phyloP scores from a whole-genome alignment of 2,329 filamentous ascomycete genomes.

The Stagonosporopsis vannaccii region DNA sequence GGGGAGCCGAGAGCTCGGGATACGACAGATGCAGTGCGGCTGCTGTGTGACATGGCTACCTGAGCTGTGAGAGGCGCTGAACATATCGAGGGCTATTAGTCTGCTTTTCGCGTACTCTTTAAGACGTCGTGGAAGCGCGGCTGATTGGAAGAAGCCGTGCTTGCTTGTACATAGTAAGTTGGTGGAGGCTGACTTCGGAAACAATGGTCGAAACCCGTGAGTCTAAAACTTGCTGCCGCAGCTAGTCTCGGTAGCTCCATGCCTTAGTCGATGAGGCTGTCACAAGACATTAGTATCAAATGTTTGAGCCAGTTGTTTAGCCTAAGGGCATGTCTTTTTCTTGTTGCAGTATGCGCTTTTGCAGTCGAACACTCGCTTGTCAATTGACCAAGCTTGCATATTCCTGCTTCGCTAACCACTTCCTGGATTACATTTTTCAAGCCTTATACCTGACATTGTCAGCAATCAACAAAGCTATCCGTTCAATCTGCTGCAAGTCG shows the following conservation, averaged over 20 bases:
- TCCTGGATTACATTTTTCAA: background rate
- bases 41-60: constrained; percentile 3
- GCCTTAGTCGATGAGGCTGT: constrained; percentile 5
- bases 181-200: constrained; percentile 15
- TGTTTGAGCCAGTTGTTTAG: background rate
- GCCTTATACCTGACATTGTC: background rate
- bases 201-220: constrained; percentile 13
- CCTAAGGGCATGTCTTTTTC: background rate
- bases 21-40: constrained; percentile 4
- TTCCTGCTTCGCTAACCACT: background rate
- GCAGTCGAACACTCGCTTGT: background rate
- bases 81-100: background rate
- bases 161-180: constrained; percentile 5
- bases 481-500: background rate
- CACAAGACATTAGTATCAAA: background rate
- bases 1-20: constrained; percentile 22
- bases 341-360: background rate
- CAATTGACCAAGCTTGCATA: background rate
- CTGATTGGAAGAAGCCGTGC: background rate
- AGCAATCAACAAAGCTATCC: background rate
- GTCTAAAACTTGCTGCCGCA: constrained; percentile 5
- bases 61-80: background rate
- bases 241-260: constrained; percentile 9
- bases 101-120: background rate
- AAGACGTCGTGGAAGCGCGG: background rate